Conservation (phyloP, 495 filamentous ascomycete genomes). For the Monascus purpureus region DNA sequence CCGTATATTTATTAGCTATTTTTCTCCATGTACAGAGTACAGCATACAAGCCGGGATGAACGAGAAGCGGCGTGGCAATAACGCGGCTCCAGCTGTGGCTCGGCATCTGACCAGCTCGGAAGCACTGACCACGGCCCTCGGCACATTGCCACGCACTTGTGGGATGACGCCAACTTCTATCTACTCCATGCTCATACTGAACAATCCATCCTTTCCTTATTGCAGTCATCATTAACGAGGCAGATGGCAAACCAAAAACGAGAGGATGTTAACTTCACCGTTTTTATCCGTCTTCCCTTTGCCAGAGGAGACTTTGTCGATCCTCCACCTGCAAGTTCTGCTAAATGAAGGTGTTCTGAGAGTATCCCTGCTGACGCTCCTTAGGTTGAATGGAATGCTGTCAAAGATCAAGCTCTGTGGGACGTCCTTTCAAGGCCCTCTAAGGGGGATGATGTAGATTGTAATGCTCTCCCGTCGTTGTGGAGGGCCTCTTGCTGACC, state of each 20-base stretch:
- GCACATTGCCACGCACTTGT: no score
- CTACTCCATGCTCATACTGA: no score
- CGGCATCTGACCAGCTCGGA: no score
- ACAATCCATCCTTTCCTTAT: no score
- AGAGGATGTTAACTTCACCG: slow-evolving; percentile 43
- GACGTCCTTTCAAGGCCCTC: slow-evolving; percentile 63
- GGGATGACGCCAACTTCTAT: no score
- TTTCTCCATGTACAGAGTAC: no score
- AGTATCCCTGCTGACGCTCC: neutral
- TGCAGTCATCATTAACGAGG: no score
- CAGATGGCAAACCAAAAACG: slow-evolving; percentile 8
- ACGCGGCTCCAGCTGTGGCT: no score
- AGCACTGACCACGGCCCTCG: no score
- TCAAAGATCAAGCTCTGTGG: slow-evolving; percentile 85
- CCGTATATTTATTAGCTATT: no score
- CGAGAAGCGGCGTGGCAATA: no score
- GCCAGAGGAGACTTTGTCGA: slow-evolving; percentile 78
- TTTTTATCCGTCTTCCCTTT: slow-evolving; percentile 81
- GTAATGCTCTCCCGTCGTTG: slow-evolving; percentile 32
- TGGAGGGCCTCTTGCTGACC: slow-evolving; percentile 15
- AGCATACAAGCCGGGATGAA: no score
- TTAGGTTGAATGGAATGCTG: slow-evolving; percentile 57
- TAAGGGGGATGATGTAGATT: slow-evolving; percentile 66
- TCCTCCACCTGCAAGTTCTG: slow-evolving; percentile 61
- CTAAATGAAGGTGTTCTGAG: neutral